Evolutionary conservation across 306 rosid species (phyloP).

Genomic region (Cicer judaicum): DNA sequence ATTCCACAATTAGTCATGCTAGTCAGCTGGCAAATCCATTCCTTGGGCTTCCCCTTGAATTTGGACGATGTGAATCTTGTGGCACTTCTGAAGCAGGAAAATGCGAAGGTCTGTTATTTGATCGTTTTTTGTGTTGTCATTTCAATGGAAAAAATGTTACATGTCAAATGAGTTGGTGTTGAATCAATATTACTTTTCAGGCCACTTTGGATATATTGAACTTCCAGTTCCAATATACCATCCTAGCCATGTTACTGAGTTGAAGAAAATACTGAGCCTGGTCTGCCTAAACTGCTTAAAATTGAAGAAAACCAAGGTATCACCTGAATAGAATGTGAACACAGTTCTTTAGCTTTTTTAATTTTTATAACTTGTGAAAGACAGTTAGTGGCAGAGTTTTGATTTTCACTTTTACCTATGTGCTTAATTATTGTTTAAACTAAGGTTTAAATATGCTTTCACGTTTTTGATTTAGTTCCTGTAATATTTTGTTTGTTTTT

Average conservation of each 20-base stretch:
- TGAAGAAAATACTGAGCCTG: slow-evolving; percentile 71
- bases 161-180: slow-evolving; percentile 24
- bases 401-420: neutral
- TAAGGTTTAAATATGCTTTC: too few species aligned
- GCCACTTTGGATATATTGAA: slow-evolving; percentile 90
- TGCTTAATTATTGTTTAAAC: neutral
- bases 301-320: slow-evolving; percentile 79
- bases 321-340: slow-evolving; percentile 25
- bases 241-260: slow-evolving; percentile 79
- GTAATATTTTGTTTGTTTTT: too few species aligned
- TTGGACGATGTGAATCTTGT: slow-evolving; percentile 91
- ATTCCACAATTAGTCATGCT: slow-evolving; percentile 74
- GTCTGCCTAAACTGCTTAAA: slow-evolving; percentile 80
- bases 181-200: slow-evolving; percentile 56
- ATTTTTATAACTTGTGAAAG: slow-evolving; percentile 8
- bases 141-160: slow-evolving; percentile 6
- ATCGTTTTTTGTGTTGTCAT: slow-evolving; percentile 28
- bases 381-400: neutral
- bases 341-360: slow-evolving; percentile 4
- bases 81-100: slow-evolving; percentile 85
- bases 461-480: too few species aligned
- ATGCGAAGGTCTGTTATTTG: slow-evolving; percentile 74
- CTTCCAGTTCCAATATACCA: slow-evolving; percentile 86
- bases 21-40: slow-evolving; percentile 91
- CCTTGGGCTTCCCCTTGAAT: slow-evolving; percentile 92